Conservation (phyloP, 208 protist genomes). For the Leishmania mexicana region DNA sequence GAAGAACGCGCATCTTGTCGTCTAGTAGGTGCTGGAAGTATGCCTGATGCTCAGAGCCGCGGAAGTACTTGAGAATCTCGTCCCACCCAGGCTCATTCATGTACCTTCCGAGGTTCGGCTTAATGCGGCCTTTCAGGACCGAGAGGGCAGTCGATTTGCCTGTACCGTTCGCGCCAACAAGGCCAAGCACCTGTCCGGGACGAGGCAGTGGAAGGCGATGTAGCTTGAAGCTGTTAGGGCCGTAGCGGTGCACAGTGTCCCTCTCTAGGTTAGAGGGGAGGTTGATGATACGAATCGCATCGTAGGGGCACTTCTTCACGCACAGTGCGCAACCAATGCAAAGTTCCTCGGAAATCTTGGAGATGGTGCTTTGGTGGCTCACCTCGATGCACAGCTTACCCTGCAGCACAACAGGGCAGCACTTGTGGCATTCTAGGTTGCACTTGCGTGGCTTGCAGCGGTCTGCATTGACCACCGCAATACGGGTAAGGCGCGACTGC, state of each 20-base stretch:
- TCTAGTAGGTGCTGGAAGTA: slow-evolving; percentile 99
- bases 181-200: slow-evolving; percentile 99
- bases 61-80: slow-evolving; percentile 99
- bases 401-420: slow-evolving; percentile 98
- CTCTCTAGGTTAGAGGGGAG: slow-evolving; percentile 98
- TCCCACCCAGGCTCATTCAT: slow-evolving; percentile 97
- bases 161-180: slow-evolving; percentile 99
- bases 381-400: slow-evolving; percentile 99
- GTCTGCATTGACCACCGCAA: slow-evolving; percentile 99
- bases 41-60: slow-evolving; percentile 99
- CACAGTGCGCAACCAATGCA: slow-evolving; percentile 99
- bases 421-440: slow-evolving; percentile 98
- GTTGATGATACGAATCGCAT: slow-evolving; percentile 99
- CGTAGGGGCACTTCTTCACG: slow-evolving; percentile 99
- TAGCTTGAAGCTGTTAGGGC: slow-evolving; percentile 99
- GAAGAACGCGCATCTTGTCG: slow-evolving; percentile 97
- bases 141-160: slow-evolving; percentile 99
- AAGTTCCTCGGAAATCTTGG: slow-evolving; percentile 98
- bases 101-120: slow-evolving; percentile 99
- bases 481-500: slow-evolving; percentile 96
- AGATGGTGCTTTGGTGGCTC: slow-evolving; percentile 91
- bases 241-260: slow-evolving; percentile 99
- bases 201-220: slow-evolving; percentile 99
- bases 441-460: slow-evolving; percentile 99
- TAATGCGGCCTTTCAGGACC: slow-evolving; percentile 98